Evolutionary conservation across 2,329 filamentous ascomycete species (phyloP).

Genomic region (Paradendryphiella salina): DNA sequence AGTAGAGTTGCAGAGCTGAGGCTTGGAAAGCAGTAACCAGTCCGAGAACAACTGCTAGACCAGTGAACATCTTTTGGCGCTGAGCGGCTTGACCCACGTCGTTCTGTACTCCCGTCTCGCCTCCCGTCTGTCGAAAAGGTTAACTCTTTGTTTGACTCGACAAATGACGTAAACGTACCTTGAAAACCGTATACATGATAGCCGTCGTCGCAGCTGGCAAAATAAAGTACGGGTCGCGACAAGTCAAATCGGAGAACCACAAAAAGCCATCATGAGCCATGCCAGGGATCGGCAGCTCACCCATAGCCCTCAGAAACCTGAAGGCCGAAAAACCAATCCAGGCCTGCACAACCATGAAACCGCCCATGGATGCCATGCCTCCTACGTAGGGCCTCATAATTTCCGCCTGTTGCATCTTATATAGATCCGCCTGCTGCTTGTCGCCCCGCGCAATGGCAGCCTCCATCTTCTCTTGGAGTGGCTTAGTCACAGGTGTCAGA

Average conservation of each 20-base stretch:
- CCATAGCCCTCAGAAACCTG: slow-evolving; percentile 74
- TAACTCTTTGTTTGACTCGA: slow-evolving; percentile 15
- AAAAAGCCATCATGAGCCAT: slow-evolving; percentile 69
- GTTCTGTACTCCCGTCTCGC: slow-evolving; percentile 51
- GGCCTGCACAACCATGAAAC: slow-evolving; percentile 63
- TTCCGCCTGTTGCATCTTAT: slow-evolving; percentile 53
- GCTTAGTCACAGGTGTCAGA: slow-evolving; percentile 61
- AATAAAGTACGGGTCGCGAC: slow-evolving; percentile 75
- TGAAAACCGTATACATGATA: slow-evolving; percentile 62
- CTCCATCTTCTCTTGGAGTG: slow-evolving; percentile 61
- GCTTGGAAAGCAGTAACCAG: slow-evolving; percentile 60
- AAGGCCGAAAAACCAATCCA: slow-evolving; percentile 82
- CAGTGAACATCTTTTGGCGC: slow-evolving; percentile 50
- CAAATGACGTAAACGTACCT: slow-evolving; percentile 52
- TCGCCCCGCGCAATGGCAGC: slow-evolving; percentile 51
- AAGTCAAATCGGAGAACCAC: slow-evolving; percentile 80
- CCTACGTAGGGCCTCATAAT: slow-evolving; percentile 52
- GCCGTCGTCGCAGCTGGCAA: slow-evolving; percentile 66
- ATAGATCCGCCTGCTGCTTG: slow-evolving; percentile 39
- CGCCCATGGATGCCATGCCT: slow-evolving; percentile 46
- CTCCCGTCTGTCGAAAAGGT: slow-evolving; percentile 49
- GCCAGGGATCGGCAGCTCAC: slow-evolving; percentile 76
- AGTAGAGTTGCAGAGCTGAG: slow-evolving; percentile 65
- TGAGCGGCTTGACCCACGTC: slow-evolving; percentile 28
- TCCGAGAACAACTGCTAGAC: slow-evolving; percentile 59